phyloP scores from a whole-genome alignment of 768 basidiomycete species.

The Cystofilobasidium ferigula region DNA sequence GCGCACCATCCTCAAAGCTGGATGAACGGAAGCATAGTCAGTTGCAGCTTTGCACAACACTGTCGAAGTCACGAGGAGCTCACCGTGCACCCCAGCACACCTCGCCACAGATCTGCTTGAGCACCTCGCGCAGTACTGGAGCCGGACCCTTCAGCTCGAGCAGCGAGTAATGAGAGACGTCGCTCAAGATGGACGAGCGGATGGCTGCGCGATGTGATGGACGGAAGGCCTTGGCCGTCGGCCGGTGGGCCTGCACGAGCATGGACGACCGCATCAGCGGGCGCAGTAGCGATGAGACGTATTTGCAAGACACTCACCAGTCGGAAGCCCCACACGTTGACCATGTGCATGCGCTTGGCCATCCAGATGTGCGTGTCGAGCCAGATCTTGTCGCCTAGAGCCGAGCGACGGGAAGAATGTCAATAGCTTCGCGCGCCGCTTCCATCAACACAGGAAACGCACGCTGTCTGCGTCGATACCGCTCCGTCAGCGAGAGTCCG shows the following conservation, averaged over 20 bases:
- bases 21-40: background rate
- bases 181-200: conserved; percentile 76
- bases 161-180: conserved; percentile 71
- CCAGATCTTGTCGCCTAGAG: conserved; percentile 72
- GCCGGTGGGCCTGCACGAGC: conserved; percentile 75
- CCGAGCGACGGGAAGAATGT: background rate
- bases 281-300: background rate
- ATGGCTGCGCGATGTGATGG: conserved; percentile 80
- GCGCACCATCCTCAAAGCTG: conserved; percentile 12
- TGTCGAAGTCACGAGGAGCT: conserved; percentile 5
- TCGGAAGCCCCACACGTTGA: conserved; percentile 80
- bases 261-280: background rate
- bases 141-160: conserved; percentile 64
- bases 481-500: conserved; percentile 49
- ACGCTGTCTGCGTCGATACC: conserved; percentile 67
- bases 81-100: conserved; percentile 34
- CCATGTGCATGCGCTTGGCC: conserved; percentile 92
- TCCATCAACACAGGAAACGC: conserved; percentile 17
- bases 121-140: conserved; percentile 44
- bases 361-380: conserved; percentile 96
- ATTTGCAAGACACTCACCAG: conserved; percentile 47
- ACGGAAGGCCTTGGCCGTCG: conserved; percentile 84
- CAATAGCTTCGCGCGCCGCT: background rate
- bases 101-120: conserved; percentile 46
- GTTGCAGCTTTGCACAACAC: background rate